Evolutionary conservation across 1,284 basidiomycete species (phyloP).

Genomic region (Exobasidium rhododendri): DNA sequence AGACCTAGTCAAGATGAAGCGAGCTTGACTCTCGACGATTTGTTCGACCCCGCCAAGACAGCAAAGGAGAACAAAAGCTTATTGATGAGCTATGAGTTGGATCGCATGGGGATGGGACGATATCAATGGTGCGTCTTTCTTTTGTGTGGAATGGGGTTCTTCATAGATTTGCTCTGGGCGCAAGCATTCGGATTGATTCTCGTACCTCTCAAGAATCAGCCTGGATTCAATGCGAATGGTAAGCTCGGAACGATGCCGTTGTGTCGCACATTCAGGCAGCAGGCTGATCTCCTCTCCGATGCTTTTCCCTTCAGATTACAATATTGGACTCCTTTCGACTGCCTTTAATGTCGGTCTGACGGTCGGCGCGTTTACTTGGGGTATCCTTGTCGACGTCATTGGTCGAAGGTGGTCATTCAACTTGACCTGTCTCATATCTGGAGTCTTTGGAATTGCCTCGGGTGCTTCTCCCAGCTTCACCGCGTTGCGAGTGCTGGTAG

Average conservation of each 20-base stretch:
- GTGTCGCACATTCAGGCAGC: background rate
- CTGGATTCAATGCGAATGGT: slow-evolving; percentile 23
- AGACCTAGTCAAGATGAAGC: background rate
- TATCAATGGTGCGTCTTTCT: slow-evolving; percentile 45
- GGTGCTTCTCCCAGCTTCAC: slow-evolving; percentile 37
- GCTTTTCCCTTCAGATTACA: slow-evolving; percentile 32
- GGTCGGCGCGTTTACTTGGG: slow-evolving; percentile 47
- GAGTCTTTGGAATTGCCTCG: slow-evolving; percentile 39
- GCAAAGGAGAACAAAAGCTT: slow-evolving; percentile 39
- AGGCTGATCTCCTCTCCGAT: slow-evolving; percentile 28
- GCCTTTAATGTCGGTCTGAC: slow-evolving; percentile 45
- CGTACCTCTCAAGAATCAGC: slow-evolving; percentile 31
- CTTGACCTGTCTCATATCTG: slow-evolving; percentile 39
- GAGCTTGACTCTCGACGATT: background rate
- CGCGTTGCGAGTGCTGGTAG: slow-evolving; percentile 32
- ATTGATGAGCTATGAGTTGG: slow-evolving; percentile 37
- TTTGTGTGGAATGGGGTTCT: slow-evolving; percentile 45
- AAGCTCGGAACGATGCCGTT: no score
- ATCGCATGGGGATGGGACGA: slow-evolving; percentile 42
- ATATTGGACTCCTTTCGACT: slow-evolving; percentile 33
- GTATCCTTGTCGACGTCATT: slow-evolving; percentile 45
- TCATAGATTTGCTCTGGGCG: slow-evolving; percentile 49
- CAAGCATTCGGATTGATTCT: slow-evolving; percentile 42
- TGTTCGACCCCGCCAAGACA: slow-evolving; percentile 35
- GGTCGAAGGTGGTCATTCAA: slow-evolving; percentile 47